A percentile compares a stretch with the other conserved stretches of the same genome.
These are phyloP conservation scores for Paxillus involutus DNA, from an alignment of 768 basidiomycete genomes.

Conservation along the genomic window DNA sequence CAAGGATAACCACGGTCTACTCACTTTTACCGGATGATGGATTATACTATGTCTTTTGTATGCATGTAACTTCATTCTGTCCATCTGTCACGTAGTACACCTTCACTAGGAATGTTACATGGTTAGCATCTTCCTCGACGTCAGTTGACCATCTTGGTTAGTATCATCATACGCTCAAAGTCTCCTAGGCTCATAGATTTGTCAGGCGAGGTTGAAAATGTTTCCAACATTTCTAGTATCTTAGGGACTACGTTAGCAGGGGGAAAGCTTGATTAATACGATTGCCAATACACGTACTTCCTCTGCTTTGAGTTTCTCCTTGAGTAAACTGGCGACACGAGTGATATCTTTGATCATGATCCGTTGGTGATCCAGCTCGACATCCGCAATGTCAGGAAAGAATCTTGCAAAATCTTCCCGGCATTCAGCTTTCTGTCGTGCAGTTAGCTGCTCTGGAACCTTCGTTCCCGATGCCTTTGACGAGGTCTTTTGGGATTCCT, in stretches of 20 bases:
- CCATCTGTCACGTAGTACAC: not conserved
- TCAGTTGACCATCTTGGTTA: slow-evolving; percentile 51
- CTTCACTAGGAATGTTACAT: not conserved
- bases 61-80: slow-evolving; percentile 4
- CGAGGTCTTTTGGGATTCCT: slow-evolving; percentile 7
- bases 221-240: slow-evolving; percentile 81
- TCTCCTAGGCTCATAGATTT: slow-evolving; percentile 66
- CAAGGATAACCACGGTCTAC: slow-evolving; percentile 7
- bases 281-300: slow-evolving; percentile 47
- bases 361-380: slow-evolving; percentile 48
- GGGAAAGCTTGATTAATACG: not conserved
- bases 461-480: slow-evolving; percentile 1
- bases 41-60: not conserved
- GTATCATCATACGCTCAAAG: slow-evolving; percentile 75
- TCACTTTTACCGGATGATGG: not conserved
- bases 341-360: slow-evolving; percentile 70
- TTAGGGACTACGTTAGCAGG: slow-evolving; percentile 27
- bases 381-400: slow-evolving; percentile 56
- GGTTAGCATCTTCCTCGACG: not conserved
- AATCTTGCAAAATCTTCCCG: slow-evolving; percentile 69
- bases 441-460: slow-evolving; percentile 36
- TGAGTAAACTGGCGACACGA: slow-evolving; percentile 57
- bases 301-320: slow-evolving; percentile 72
- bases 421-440: slow-evolving; percentile 53
- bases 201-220: slow-evolving; percentile 69